phyloP scores from a whole-genome alignment of 371 early-diverging fungal species.

The Saksenaea vasiformis region DNA sequence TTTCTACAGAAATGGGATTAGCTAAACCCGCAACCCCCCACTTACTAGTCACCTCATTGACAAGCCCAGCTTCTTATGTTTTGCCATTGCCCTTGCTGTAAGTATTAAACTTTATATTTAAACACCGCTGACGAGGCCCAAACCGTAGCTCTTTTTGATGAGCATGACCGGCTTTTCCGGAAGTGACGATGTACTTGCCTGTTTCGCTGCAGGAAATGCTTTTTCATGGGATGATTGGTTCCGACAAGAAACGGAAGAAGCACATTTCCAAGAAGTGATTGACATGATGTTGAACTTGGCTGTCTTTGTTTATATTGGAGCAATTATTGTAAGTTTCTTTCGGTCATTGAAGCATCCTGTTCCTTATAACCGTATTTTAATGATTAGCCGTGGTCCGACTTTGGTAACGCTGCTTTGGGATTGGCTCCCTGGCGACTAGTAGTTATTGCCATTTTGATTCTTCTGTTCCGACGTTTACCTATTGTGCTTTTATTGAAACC shows the following conservation, averaged over 20 bases:
- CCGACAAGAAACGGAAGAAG: slow-evolving; percentile 80
- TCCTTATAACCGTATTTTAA: neutral
- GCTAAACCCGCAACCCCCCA: too few relatives aligned
- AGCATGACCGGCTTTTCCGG: slow-evolving; percentile 81
- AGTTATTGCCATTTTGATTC: slow-evolving; percentile 67
- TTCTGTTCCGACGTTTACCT: slow-evolving; percentile 86
- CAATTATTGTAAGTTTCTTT: slow-evolving; percentile 62
- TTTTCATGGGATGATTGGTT: slow-evolving; percentile 94
- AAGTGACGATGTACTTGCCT: slow-evolving; percentile 87
- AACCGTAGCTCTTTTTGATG: slow-evolving; percentile 65
- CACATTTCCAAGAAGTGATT: slow-evolving; percentile 89
- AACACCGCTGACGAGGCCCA: neutral
- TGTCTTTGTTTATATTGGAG: slow-evolving; percentile 93
- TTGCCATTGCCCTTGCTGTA: slow-evolving; percentile 88
- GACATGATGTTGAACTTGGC: slow-evolving; percentile 88
- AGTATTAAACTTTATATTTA: slow-evolving; percentile 10
- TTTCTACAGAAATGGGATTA: neutral
- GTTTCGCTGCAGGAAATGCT: slow-evolving; percentile 89
- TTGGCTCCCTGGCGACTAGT: slow-evolving; percentile 72
- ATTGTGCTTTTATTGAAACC: slow-evolving; percentile 67
- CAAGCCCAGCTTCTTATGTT: slow-evolving; percentile 89
- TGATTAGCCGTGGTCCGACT: slow-evolving; percentile 72
- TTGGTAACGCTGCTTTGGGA: slow-evolving; percentile 54
- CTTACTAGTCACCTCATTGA: slow-evolving; percentile 77
- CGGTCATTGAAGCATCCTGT: neutral